A percentile compares a stretch with the other conserved stretches of the same genome.
phyloP scores from a whole-genome alignment of 1,139 yeast genomes.

The Hemisphaericaspora lyxosophila region DNA sequence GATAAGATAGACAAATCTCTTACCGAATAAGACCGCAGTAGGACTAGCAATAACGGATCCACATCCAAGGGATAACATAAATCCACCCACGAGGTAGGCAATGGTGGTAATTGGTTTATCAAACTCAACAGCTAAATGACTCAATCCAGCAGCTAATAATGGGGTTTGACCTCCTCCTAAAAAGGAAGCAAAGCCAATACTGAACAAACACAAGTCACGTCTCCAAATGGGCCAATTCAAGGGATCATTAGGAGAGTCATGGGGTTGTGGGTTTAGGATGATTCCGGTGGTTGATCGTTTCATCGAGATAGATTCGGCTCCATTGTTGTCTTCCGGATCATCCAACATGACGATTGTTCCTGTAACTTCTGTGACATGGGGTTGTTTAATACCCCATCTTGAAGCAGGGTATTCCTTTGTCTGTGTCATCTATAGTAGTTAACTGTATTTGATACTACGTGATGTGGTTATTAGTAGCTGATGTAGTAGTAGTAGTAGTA shows the following conservation, averaged over 20 bases:
- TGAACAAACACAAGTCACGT: slow-evolving; percentile 52
- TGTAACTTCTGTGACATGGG: slow-evolving; percentile 40
- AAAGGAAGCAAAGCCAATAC: slow-evolving; percentile 59
- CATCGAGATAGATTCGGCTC: slow-evolving; percentile 19
- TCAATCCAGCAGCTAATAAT: slow-evolving; percentile 58
- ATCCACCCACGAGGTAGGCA: slow-evolving; percentile 59
- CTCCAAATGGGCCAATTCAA: slow-evolving; percentile 69
- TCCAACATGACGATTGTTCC: slow-evolving; percentile 47
- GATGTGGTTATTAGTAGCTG: too few species aligned
- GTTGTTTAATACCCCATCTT: slow-evolving; percentile 42
- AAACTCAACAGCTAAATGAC: slow-evolving; percentile 43
- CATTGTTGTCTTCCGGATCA: slow-evolving; percentile 18
- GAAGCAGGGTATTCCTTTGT: not conserved
- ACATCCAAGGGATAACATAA: slow-evolving; percentile 58
- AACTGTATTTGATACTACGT: too few species aligned
- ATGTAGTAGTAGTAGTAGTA: too few species aligned
- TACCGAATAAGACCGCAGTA: slow-evolving; percentile 60
- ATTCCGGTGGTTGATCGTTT: slow-evolving; percentile 54
- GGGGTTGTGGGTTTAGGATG: slow-evolving; percentile 71
- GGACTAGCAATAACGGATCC: slow-evolving; percentile 63
- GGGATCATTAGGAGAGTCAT: slow-evolving; percentile 74
- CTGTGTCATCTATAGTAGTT: too few species aligned
- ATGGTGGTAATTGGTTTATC: slow-evolving; percentile 40
- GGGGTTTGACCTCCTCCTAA: slow-evolving; percentile 67
- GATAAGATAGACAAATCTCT: slow-evolving; percentile 51